Base-by-base conservation (phyloP, 2,329 filamentous ascomycete genomes). In the Fusarium clavum region DNA sequence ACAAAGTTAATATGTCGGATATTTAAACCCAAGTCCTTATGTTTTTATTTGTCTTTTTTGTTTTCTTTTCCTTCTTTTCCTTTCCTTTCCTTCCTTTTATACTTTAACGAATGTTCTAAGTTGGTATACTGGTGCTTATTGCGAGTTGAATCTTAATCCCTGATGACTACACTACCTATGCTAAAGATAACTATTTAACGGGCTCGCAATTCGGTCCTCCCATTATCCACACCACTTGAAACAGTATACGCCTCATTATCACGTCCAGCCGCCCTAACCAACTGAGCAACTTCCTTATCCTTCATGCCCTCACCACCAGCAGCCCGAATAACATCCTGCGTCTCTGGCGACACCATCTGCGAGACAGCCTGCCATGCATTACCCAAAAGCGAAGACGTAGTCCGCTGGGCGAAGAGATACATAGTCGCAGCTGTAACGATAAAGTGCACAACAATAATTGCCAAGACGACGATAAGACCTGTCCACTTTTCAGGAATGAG, bases 351-450 rank as follows among this genome's bases (percentile, higher is more conserved):
- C 2, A 64, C 24, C 13, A 67, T 55, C 22, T 69, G 48, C 2
- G 58, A 47, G 3, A 67, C 29, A 2, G 58, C 57, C 4, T 72
- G 65, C 65, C 69, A 71, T 6, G 57, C 44, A 13, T 69, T 56
- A 4, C 57, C 69, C 0, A 72, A 16, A 8, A n/a, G 9, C 3
- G 69, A 63, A 27, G 52, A 38, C 5, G 20, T n/a, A 2, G 57
- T 72, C 3, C 27, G 49, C 1, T 22, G 5, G 0, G 52, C 41
- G 25, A 71, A 71, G 1, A 69, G 38, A 0, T 22, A n/a, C 45
- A 63, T 32, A 0, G 43, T 56, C 4, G 22, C 10, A 7, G 22
- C 14, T 3, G 47, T 24, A 0, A 70, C 22, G 0, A 43, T 9
- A 14, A 71, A 44, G 29, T 66, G 55, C 2, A 34, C 3, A 8